Evolutionary conservation across 2,329 filamentous ascomycete species (phyloP).

Genomic region (Neopestalotiopsis clavispora): DNA sequence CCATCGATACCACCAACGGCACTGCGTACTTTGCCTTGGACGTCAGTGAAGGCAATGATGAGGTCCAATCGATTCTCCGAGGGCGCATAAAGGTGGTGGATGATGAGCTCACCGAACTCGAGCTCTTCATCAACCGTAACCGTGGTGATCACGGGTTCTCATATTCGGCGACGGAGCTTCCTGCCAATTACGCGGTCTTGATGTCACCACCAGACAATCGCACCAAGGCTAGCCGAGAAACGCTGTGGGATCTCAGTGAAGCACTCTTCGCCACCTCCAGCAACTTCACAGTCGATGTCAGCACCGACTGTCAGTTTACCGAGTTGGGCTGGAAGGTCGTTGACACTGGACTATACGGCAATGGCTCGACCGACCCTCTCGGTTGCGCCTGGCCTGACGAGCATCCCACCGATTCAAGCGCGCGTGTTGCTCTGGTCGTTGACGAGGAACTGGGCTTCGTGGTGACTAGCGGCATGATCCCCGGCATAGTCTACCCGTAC

Average conservation of each 20-base stretch:
- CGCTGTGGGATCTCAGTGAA: slow-evolving; percentile 11
- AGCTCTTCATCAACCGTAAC: slow-evolving; percentile 14
- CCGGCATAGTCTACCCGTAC: slow-evolving; percentile 3
- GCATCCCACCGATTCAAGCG: slow-evolving; percentile 5
- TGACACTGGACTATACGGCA: slow-evolving; percentile 5
- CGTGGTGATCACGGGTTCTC: slow-evolving; percentile 12
- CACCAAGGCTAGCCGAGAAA: slow-evolving; percentile 10
- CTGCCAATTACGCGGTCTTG: neutral
- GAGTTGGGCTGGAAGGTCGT: slow-evolving; percentile 12
- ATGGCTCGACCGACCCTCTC: slow-evolving; percentile 10
- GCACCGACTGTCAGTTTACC: slow-evolving; percentile 7
- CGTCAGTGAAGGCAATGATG: slow-evolving; percentile 11
- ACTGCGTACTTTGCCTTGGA: slow-evolving; percentile 14
- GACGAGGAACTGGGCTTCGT: slow-evolving; percentile 14
- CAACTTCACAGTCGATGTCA: neutral
- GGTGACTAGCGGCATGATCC: slow-evolving; percentile 10
- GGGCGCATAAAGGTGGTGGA: slow-evolving; percentile 9
- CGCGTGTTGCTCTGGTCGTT: slow-evolving; percentile 10
- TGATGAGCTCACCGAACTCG: slow-evolving; percentile 4
- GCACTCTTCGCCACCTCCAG: slow-evolving; percentile 11
- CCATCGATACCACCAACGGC: slow-evolving; percentile 5
- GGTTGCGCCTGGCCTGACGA: slow-evolving; percentile 10
- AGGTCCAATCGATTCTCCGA: neutral
- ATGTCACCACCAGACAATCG: slow-evolving; percentile 13
- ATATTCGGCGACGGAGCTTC: neutral